These are phyloP conservation scores for Odontarrhena argentea DNA, from an alignment of 345 rosid genomes.

Conservation along the genomic window DNA sequence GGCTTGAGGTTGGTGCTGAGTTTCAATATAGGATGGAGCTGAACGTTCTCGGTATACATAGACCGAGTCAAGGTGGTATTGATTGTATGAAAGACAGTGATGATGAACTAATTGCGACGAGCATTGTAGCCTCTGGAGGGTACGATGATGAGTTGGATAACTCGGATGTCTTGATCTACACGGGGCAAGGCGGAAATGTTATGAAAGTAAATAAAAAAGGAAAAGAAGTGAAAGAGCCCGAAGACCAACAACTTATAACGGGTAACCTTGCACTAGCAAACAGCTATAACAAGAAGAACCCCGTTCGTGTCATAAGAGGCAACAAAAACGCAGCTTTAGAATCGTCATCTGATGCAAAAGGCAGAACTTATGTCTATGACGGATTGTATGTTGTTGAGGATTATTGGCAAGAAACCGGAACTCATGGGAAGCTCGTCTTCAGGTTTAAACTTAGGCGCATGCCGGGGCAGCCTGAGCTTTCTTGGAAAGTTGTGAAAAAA, in stretches of 20 bases:
- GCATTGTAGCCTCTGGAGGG: slow-evolving; percentile 83
- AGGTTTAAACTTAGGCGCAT: slow-evolving; percentile 65
- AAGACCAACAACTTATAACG: slow-evolving; percentile 77
- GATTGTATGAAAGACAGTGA: slow-evolving; percentile 60
- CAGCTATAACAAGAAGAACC: slow-evolving; percentile 53
- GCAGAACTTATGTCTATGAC: slow-evolving; percentile 63
- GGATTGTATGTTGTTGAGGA: slow-evolving; percentile 73
- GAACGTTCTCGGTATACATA: slow-evolving; percentile 75
- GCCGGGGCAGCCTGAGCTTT: slow-evolving; percentile 81
- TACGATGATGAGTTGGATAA: slow-evolving; percentile 70
- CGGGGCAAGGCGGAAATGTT: slow-evolving; percentile 82
- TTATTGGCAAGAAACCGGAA: slow-evolving; percentile 62
- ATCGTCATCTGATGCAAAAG: slow-evolving; percentile 44
- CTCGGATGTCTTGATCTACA: slow-evolving; percentile 70
- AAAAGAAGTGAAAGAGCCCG: slow-evolving; percentile 43
- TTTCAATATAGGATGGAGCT: slow-evolving; percentile 83
- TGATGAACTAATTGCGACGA: slow-evolving; percentile 51
- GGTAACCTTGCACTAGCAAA: slow-evolving; percentile 82
- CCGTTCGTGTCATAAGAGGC: slow-evolving; percentile 87
- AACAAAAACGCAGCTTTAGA: slow-evolving; percentile 44
- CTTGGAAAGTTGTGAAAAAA: slow-evolving; percentile 77
- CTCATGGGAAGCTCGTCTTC: slow-evolving; percentile 72
- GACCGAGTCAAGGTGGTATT: slow-evolving; percentile 69
- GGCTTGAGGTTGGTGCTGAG: slow-evolving; percentile 89
- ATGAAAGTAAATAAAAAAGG: slow-evolving; percentile 43